phyloP scores from a whole-genome alignment of 495 filamentous ascomycete species.

The Hypoxylon cercidicola region DNA sequence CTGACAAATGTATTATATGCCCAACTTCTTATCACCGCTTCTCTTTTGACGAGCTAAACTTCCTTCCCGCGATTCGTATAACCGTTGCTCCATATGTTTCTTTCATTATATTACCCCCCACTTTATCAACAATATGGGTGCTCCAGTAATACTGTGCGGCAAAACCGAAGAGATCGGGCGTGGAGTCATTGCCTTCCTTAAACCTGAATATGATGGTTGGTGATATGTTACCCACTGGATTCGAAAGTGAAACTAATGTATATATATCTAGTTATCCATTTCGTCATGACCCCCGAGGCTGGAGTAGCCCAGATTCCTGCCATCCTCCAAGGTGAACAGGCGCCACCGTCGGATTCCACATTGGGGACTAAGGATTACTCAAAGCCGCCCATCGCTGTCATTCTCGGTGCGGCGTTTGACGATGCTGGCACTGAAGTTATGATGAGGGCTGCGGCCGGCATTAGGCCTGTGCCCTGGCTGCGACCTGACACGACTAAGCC shows the following conservation, averaged over 20 bases:
- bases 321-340: slow-evolving; percentile 39
- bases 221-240: neutral
- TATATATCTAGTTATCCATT: slow-evolving; percentile 43
- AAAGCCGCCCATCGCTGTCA: slow-evolving; percentile 42
- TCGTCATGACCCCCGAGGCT: slow-evolving; percentile 35
- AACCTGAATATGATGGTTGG: slow-evolving; percentile 50
- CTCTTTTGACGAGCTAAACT: too few relatives aligned
- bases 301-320: slow-evolving; percentile 42
- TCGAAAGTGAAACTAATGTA: slow-evolving; percentile 12
- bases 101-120: neutral
- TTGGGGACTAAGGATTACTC: slow-evolving; percentile 48
- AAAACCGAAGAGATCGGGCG: slow-evolving; percentile 39
- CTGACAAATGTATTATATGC: too few relatives aligned
- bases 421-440: slow-evolving; percentile 43
- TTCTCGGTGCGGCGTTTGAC: slow-evolving; percentile 47
- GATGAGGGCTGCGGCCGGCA: slow-evolving; percentile 33
- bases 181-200: slow-evolving; percentile 42
- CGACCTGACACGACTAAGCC: slow-evolving; percentile 44
- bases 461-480: slow-evolving; percentile 48
- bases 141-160: slow-evolving; percentile 47
- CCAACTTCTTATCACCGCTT: too few relatives aligned
- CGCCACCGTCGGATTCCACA: slow-evolving; percentile 29
- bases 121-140: slow-evolving; percentile 25
- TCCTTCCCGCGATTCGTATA: too few relatives aligned
- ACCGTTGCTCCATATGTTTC: too few relatives aligned